phyloP scores from a whole-genome alignment of 441 rosid species.

The Viola pubescens region DNA sequence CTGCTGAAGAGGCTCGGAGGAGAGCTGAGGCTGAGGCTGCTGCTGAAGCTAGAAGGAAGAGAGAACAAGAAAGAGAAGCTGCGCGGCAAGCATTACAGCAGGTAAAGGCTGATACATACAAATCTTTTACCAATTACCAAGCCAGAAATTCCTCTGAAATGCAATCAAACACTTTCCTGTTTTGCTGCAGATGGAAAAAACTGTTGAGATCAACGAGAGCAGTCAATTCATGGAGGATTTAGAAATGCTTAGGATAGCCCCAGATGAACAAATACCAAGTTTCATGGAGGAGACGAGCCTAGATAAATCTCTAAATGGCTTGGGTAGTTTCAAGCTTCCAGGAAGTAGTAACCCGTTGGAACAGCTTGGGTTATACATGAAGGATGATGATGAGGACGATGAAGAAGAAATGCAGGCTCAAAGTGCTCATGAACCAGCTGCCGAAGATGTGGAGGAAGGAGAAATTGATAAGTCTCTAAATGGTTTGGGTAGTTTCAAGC shows the following conservation, averaged over 20 bases:
- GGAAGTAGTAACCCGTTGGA: conserved; percentile 66
- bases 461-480: conserved; percentile 39
- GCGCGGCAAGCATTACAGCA: conserved; percentile 74
- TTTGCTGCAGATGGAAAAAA: conserved; percentile 77
- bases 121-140: not conserved
- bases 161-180: conserved; percentile 3
- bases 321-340: conserved; percentile 65
- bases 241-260: conserved; percentile 55
- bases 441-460: conserved; percentile 49
- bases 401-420: conserved; percentile 33
- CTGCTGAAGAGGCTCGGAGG: conserved; percentile 72
- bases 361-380: conserved; percentile 75
- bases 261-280: conserved; percentile 39
- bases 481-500: conserved; percentile 54
- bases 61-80: conserved; percentile 84
- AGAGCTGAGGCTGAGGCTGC: conserved; percentile 76
- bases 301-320: conserved; percentile 28
- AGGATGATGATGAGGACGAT: conserved; percentile 73
- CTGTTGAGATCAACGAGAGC: conserved; percentile 77
- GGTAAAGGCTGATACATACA: conserved; percentile 27
- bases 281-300: conserved; percentile 53
- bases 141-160: not conserved
- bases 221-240: conserved; percentile 72
- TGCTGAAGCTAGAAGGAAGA: conserved; percentile 64
- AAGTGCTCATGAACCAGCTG: conserved; percentile 26